Conservation (phyloP, 495 filamentous ascomycete species). For the Pyronema omphalodes region DNA sequence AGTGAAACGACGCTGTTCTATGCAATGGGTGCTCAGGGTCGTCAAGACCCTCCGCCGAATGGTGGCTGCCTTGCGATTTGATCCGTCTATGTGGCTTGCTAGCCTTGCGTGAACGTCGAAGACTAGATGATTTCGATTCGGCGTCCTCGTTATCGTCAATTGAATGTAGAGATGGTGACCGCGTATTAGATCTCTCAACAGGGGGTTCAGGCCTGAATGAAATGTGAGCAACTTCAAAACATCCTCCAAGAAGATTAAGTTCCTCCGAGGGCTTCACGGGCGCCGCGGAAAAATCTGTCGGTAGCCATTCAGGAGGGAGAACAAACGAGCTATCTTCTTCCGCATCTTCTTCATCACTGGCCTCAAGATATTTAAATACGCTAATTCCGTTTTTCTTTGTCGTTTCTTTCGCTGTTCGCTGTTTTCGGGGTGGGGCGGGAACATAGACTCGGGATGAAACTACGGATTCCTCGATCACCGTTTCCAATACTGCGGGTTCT, state of each 20-base stretch:
- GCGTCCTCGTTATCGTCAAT: conserved; percentile 9
- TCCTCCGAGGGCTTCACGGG: conserved; percentile 6
- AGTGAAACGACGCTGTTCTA: conserved; percentile 18
- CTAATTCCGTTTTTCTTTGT: background rate
- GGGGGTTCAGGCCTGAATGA: background rate
- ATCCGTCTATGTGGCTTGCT: conserved; percentile 15
- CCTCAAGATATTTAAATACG: background rate
- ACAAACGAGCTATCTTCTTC: background rate
- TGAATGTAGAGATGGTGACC: conserved; percentile 18
- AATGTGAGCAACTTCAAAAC: conserved; percentile 12
- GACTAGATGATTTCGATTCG: conserved; percentile 9
- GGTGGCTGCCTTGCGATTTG: conserved; percentile 3
- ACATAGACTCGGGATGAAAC: conserved; percentile 11
- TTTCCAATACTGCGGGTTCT: conserved; percentile 17
- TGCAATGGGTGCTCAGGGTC: background rate
- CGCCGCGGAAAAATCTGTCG: conserved; percentile 18
- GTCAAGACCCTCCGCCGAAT: background rate
- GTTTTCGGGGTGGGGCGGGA: background rate
- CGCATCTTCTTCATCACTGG: background rate
- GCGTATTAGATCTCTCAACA: background rate
- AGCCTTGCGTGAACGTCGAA: conserved; percentile 20
- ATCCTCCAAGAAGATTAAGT: conserved; percentile 14
- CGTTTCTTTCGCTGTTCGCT: background rate
- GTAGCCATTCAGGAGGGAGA: conserved; percentile 2
- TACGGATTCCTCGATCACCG: conserved; percentile 21